Percentiles rank a stretch among this genome's conserved stretches.
These are phyloP conservation scores for Breviolum minutum DNA, from an alignment of 73 alveolate genomes.

Conservation along the genomic window DNA sequence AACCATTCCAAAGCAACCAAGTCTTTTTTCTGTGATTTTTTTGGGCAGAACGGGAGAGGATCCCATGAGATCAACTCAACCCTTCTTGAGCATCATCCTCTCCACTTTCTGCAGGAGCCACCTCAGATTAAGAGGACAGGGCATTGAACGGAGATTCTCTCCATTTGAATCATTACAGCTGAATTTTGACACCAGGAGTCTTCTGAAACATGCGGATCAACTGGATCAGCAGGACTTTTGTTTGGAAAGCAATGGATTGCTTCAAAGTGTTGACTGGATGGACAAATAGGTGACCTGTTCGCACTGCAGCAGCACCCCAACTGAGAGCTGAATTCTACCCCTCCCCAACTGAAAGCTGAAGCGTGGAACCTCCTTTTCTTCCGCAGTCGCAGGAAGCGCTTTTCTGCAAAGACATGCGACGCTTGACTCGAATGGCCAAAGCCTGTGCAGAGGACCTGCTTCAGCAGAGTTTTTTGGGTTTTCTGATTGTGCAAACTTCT, in stretches of 20 bases:
- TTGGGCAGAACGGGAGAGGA: too few relatives aligned
- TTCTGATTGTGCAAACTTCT: background rate
- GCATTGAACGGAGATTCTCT: too few relatives aligned
- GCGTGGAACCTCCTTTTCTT: background rate
- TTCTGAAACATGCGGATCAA: background rate
- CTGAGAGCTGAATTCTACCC: background rate
- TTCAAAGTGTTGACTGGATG: background rate
- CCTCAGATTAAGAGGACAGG: too few relatives aligned
- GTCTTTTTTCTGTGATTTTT: too few relatives aligned
- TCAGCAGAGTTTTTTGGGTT: background rate
- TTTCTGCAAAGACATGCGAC: conserved; percentile 90
- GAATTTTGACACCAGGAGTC: background rate
- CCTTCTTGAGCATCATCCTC: too few relatives aligned
- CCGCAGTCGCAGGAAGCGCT: conserved; percentile 19
- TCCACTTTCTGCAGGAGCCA: too few relatives aligned
- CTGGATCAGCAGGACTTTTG: conserved; percentile 41
- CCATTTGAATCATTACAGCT: too few relatives aligned
- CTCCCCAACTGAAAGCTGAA: background rate
- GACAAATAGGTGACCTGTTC: background rate
- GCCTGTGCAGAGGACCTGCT: conserved; percentile 59
- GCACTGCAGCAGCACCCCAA: too few relatives aligned
- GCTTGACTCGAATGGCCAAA: conserved; percentile 61
- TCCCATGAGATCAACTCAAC: too few relatives aligned
- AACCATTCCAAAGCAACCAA: too few relatives aligned
- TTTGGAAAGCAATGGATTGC: background rate